Evolutionary conservation across 345 rosid species (phyloP).

Genomic region (Angophora floribunda): DNA sequence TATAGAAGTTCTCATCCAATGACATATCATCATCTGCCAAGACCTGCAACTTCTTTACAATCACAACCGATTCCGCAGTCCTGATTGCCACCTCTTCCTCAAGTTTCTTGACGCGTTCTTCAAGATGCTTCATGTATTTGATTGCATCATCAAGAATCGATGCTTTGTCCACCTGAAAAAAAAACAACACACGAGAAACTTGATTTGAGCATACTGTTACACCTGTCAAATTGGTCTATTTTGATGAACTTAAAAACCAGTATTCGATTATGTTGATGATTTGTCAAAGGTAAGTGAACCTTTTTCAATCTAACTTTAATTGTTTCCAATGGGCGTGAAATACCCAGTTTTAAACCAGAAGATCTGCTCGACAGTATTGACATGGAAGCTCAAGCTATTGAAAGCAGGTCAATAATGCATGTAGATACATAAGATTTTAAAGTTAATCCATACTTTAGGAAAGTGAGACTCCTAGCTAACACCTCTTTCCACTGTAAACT

Average conservation of each 20-base stretch:
- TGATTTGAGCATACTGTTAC: neutral
- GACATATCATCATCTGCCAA: slow-evolving; percentile 24
- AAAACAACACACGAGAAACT: neutral
- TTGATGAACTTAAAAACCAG: neutral
- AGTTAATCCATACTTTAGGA: neutral
- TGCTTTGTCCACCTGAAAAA: slow-evolving; percentile 51
- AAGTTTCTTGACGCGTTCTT: slow-evolving; percentile 48
- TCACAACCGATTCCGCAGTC: slow-evolving; percentile 34
- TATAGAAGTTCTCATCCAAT: slow-evolving; percentile 17
- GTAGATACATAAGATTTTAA: neutral
- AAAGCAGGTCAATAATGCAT: neutral
- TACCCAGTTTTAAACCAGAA: neutral
- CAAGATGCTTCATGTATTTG: slow-evolving; percentile 50
- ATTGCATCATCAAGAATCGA: slow-evolving; percentile 63
- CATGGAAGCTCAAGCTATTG: neutral
- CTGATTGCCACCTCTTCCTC: slow-evolving; percentile 43
- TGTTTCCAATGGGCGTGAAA: neutral
- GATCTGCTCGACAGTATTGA: neutral
- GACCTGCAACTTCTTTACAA: slow-evolving; percentile 45
- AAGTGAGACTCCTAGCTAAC: neutral
- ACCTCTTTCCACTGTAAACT: neutral
- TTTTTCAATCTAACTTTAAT: neutral
- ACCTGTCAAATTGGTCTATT: neutral
- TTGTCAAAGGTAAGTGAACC: neutral
- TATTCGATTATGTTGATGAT: neutral